Conservation (phyloP, 140 eudicot species). For the Ambrosia hybrid region DNA sequence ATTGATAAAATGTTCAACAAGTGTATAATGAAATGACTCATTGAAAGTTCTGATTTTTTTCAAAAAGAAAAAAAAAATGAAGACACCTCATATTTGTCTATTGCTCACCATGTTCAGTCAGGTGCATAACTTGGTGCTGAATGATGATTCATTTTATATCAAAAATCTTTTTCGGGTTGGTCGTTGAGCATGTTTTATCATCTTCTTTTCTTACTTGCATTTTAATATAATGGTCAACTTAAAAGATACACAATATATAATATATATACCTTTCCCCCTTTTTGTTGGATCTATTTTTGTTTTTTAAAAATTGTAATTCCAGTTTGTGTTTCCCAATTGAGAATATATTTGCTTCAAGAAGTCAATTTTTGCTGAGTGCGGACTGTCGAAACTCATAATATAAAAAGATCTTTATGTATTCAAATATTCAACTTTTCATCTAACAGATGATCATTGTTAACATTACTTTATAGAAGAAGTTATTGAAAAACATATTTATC, state of each 20-base stretch:
- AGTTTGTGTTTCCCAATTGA: background rate
- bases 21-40: background rate
- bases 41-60: background rate
- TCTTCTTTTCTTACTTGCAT: background rate
- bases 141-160: background rate
- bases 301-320: background rate
- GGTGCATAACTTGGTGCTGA: background rate
- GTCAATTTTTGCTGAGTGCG: background rate
- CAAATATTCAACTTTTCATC: background rate
- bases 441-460: background rate
- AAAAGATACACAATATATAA: background rate
- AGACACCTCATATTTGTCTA: background rate
- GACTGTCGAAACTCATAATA: background rate
- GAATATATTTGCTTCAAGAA: constrained; percentile 6
- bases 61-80: background rate
- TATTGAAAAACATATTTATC: background rate
- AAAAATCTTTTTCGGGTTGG: background rate
- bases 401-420: background rate
- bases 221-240: background rate
- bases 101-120: background rate
- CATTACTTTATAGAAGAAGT: constrained; percentile 1
- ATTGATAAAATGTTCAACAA: background rate
- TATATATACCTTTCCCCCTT: background rate
- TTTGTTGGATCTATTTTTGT: background rate
- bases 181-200: constrained; percentile 1